Conservation (phyloP, 169 alveolate species). For the Eimeria tenella region DNA sequence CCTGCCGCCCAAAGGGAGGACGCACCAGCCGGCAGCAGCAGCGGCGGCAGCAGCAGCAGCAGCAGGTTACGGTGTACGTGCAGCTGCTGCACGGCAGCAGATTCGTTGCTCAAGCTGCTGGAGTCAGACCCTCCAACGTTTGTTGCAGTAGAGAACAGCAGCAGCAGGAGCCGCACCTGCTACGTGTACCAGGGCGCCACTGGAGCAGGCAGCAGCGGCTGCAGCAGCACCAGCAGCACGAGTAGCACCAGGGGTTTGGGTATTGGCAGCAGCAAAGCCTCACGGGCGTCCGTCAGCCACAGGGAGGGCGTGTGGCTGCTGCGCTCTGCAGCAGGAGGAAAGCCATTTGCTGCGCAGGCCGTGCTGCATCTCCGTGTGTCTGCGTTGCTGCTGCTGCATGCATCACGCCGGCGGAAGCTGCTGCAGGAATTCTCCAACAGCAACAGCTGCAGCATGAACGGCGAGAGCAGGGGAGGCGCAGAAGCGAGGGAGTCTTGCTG, state of each 20-base stretch:
- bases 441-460: conserved; percentile 26
- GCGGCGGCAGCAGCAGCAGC: conserved; percentile 22
- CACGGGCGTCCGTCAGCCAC: neutral
- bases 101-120: conserved; percentile 33
- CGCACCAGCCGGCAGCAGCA: neutral
- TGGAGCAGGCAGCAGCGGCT: conserved; percentile 41
- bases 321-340: conserved; percentile 22
- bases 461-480: neutral
- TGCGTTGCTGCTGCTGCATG: conserved; percentile 39
- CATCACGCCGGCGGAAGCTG: conserved; percentile 44
- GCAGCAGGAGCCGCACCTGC: conserved; percentile 13
- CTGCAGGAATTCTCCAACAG: neutral
- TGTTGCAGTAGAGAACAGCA: conserved; percentile 45
- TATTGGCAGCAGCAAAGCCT: conserved; percentile 30
- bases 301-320: conserved; percentile 61
- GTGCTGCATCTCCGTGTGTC: conserved; percentile 50
- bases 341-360: conserved; percentile 50
- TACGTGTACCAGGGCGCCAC: conserved; percentile 35
- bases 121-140: conserved; percentile 54
- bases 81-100: conserved; percentile 53
- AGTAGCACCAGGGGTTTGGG: conserved; percentile 40
- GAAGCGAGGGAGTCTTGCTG: neutral
- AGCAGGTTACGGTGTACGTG: conserved; percentile 19
- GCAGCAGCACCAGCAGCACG: conserved; percentile 42
- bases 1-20: neutral